phyloP scores from a whole-genome alignment of 192 early-diverging fungal species.

The Backusella luteola region DNA sequence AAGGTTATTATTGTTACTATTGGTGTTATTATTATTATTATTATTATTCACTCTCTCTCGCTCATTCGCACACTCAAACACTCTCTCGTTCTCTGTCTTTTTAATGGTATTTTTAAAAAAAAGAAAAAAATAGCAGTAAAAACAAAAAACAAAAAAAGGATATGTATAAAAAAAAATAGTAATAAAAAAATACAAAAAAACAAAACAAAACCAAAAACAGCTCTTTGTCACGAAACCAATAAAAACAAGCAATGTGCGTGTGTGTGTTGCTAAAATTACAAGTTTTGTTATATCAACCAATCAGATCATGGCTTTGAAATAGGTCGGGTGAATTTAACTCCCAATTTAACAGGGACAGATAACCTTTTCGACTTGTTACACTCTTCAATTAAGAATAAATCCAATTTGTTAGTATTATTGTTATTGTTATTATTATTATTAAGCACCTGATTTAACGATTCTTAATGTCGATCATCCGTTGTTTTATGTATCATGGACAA shows the following conservation, averaged over 20 bases:
- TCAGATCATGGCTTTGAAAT: not conserved
- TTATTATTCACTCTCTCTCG: not conserved
- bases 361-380: not conserved
- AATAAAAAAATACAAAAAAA: not conserved
- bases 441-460: not conserved
- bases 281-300: not conserved
- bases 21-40: not conserved
- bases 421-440: not conserved
- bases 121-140: not conserved
- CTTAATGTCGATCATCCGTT: not conserved
- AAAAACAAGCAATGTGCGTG: conserved; percentile 7
- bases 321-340: not conserved
- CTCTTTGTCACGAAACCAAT: conserved; percentile 6
- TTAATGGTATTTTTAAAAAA: not conserved
- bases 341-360: not conserved
- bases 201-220: not conserved
- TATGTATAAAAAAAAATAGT: not conserved
- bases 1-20: not conserved
- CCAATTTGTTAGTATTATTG: not conserved
- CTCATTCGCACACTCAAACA: no score
- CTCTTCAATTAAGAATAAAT: not conserved
- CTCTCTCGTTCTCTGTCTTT: no score
- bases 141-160: not conserved
- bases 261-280: conserved; percentile 1
- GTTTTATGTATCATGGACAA: not conserved